Base-by-base conservation (phyloP, 192 early-diverging fungal genomes). In the Coemansia sp. region DNA sequence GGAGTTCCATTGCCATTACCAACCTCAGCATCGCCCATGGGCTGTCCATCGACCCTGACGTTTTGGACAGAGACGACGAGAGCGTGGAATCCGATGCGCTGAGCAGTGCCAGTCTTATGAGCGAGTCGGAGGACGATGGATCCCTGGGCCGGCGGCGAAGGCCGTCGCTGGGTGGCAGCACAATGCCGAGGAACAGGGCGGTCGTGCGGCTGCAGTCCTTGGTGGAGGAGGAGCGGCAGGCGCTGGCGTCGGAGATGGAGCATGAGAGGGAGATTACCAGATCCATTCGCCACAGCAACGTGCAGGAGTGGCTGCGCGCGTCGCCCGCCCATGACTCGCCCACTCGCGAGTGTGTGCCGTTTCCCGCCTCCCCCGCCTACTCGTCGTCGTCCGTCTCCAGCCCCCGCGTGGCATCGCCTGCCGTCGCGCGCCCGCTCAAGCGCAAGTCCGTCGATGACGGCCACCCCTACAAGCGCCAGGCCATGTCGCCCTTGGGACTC, bases 191-290 rank as follows among this genome's bases (percentile, higher is more conserved):
- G 12, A 81, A 81, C 69, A 81, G 75, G 73, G 78, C 78, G 13
- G 70, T 81, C 36, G 62, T 71, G 69, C 60, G 78, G 63, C 63
- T 81, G 41, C 58, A 65, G 59, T 75, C 73, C 37, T 55, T 81
- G 50, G 78, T 81, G 0, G 78, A 81, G 41, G 78, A 72, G 59
- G 78, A 81, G 58, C 61, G 38, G 37, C 65, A 60, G 69, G 65
- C 73, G 59, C 66, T 75, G 69, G 78, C 78, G 12, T 65, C 78
- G 9, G 78, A 81, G 55, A 81, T 81, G 73, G 78, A 75, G 59
- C 78, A 81, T 33, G 78, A 81, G 73, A 66, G 73, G 26, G 73
- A 81, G n/a, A 81, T 81, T 33, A 81, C 78, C 9, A 35, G 78
- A 18, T 62, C 69, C 3, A 81, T 81, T 34, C 73, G 78, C 59